Conservation (phyloP, 2,329 filamentous ascomycete species). For the Aspergillus sp. region DNA sequence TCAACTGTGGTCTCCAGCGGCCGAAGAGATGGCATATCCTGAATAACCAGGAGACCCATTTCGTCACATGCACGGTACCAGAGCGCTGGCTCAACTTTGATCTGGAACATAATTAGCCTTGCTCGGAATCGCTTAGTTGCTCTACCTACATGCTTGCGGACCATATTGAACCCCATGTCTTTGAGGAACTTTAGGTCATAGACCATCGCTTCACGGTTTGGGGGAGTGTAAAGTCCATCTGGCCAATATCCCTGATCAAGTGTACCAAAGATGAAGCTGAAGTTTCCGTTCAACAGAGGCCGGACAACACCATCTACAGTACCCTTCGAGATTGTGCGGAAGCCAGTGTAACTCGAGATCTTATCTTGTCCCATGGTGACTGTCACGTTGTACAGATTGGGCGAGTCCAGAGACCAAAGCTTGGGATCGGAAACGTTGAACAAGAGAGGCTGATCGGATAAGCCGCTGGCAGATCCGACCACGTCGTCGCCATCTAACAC, state of each 20-base stretch:
- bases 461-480: constrained; percentile 49
- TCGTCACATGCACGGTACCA: constrained; percentile 70
- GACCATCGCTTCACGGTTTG: constrained; percentile 66
- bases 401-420: constrained; percentile 67
- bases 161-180: constrained; percentile 67
- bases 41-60: constrained; percentile 66
- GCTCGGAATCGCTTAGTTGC: neutral
- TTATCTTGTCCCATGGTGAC: constrained; percentile 56
- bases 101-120: constrained; percentile 38
- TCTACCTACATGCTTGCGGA: constrained; percentile 65
- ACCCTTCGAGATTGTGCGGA: constrained; percentile 63
- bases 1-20: constrained; percentile 36
- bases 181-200: constrained; percentile 67
- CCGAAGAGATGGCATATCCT: constrained; percentile 69
- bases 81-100: constrained; percentile 67
- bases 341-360: constrained; percentile 67
- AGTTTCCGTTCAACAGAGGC: constrained; percentile 68
- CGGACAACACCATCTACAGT: constrained; percentile 60
- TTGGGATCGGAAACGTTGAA: constrained; percentile 58
- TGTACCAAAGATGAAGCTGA: constrained; percentile 67
- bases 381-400: constrained; percentile 65
- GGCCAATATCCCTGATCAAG: constrained; percentile 74
- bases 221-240: constrained; percentile 67
- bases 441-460: constrained; percentile 54
- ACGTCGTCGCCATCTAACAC: constrained; percentile 41